Percentiles rank a stretch among this genome's conserved stretches.
These are phyloP conservation scores for Albugo candida DNA, from an alignment of 352 stramenopile genomes.

Conservation along the genomic window DNA sequence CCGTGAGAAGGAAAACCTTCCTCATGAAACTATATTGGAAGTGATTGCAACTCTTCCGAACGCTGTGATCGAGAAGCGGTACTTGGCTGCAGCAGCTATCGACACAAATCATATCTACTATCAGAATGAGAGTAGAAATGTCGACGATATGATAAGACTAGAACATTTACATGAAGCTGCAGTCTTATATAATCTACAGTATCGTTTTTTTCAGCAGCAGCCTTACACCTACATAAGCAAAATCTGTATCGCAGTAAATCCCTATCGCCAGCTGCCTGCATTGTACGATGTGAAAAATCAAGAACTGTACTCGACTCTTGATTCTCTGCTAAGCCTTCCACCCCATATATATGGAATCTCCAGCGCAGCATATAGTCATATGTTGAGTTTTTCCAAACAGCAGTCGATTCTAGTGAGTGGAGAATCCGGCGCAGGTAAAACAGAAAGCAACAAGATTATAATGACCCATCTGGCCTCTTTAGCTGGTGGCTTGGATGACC, in stretches of 20 bases:
- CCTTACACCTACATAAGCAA: slow-evolving; percentile 94
- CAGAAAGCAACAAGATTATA: slow-evolving; percentile 79
- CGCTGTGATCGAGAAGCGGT: slow-evolving; percentile 10
- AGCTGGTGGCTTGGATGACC: slow-evolving; percentile 38
- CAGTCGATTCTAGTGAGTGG: slow-evolving; percentile 77
- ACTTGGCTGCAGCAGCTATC: too few relatives aligned
- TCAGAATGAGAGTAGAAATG: slow-evolving; percentile 55
- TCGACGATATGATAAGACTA: slow-evolving; percentile 76
- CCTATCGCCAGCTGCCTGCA: slow-evolving; percentile 82
- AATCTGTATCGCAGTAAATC: slow-evolving; percentile 95
- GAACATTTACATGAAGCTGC: slow-evolving; percentile 81
- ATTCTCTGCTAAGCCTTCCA: slow-evolving; percentile 18
- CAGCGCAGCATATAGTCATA: slow-evolving; percentile 45
- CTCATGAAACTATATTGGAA: too few relatives aligned
- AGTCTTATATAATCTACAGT: slow-evolving; percentile 84
- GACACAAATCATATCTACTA: slow-evolving; percentile 34
- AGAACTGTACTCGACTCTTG: slow-evolving; percentile 17
- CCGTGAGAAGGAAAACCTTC: too few relatives aligned
- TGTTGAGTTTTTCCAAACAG: slow-evolving; percentile 37
- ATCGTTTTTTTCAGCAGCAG: slow-evolving; percentile 58
- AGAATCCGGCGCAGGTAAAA: slow-evolving; percentile 75
- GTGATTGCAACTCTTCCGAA: too few relatives aligned
- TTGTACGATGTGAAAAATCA: slow-evolving; percentile 67
- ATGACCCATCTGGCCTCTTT: slow-evolving; percentile 73
- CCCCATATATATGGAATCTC: slow-evolving; percentile 57